Conservation (phyloP, 1,284 basidiomycete species). For the Peniophora sp. region DNA sequence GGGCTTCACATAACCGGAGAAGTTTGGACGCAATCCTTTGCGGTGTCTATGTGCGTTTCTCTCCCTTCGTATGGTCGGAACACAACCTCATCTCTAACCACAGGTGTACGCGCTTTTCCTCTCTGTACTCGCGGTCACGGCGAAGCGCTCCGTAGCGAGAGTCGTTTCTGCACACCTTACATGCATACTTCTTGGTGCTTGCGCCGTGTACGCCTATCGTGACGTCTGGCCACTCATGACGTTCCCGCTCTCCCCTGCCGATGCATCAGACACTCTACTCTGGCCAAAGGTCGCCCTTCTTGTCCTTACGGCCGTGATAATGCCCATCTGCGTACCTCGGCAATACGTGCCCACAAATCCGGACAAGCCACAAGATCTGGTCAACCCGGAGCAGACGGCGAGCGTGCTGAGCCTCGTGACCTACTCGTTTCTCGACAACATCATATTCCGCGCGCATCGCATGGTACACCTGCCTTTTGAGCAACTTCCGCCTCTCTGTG, state of each 20-base stretch:
- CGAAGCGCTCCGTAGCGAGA: not conserved
- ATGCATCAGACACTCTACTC: conserved; percentile 22
- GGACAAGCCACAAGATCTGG: conserved; percentile 29
- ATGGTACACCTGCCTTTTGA: conserved; percentile 17
- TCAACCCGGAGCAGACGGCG: conserved; percentile 63
- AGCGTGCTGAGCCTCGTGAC: conserved; percentile 46
- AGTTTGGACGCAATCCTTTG: conserved; percentile 17
- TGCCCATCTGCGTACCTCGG: conserved; percentile 36
- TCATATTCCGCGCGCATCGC: conserved; percentile 19
- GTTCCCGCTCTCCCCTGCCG: conserved; percentile 30
- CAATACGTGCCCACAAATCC: conserved; percentile 34
- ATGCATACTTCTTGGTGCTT: conserved; percentile 25
- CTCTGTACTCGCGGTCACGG: conserved; percentile 9
- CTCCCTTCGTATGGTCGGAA: conserved; percentile 5
- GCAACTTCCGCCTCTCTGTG: conserved; percentile 33
- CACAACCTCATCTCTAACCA: conserved; percentile 4
- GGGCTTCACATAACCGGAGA: conserved; percentile 7
- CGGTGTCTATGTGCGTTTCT: conserved; percentile 14
- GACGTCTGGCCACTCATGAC: conserved; percentile 59
- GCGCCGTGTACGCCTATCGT: conserved; percentile 45
- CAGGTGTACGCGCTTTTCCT: conserved; percentile 3
- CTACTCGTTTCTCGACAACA: conserved; percentile 45
- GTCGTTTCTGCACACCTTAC: not conserved
- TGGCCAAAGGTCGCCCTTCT: conserved; percentile 28
- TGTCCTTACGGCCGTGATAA: conserved; percentile 26